Base-by-base conservation (phyloP, 805 yeast genomes). In the Ogataea parapolymorpha region DNA sequence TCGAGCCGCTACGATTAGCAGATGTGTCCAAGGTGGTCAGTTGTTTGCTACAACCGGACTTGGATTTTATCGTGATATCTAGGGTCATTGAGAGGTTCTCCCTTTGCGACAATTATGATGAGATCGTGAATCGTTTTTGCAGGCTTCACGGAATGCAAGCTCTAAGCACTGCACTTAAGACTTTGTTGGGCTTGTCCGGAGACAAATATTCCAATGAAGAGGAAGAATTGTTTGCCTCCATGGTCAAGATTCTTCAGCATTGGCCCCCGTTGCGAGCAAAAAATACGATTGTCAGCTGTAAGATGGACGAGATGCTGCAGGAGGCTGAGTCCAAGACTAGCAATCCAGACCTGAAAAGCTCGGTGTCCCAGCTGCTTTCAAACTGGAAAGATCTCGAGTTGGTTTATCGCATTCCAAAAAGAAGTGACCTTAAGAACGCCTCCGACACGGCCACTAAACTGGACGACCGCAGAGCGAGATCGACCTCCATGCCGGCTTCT, bases 91-190 rank as follows among this genome's bases (percentile, higher is more conserved):
- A 77, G 50, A 74, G 98, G 48, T 59, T 77, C 26, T 71, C 86
- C 4, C 63, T 69, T 31, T 27, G 48, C 14, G 53, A 46, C n/a
- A 48, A 45, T 18, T 43, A 45, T 20, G 66, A 68, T 2, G 60
- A 62, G 5, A 67, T 84, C 22, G 77, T 84, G 40, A 62, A 72
- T 11, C 72, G 75, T 24, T 77, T 90, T 31, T 77, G 87, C 53
- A 75, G 81, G 45, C 71, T 88, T 55, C 99, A 90, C 60, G 99
- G 98, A 10, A 85, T 88, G 62, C 82, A 82, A 55, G 80, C 93
- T 14, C 68, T 90, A 38, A 76, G 85, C 12, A 74, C 80, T 11
- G 64, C 86, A 5, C 56, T 89, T 38, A 70, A 71, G 46, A 67
- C 64, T 9, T 30, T 58, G 33, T 51, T 29, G 26, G 20, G 48